These are phyloP conservation scores for Phaffomyces thermotolerans DNA, from an alignment of 805 yeast species.

Conservation along the genomic window DNA sequence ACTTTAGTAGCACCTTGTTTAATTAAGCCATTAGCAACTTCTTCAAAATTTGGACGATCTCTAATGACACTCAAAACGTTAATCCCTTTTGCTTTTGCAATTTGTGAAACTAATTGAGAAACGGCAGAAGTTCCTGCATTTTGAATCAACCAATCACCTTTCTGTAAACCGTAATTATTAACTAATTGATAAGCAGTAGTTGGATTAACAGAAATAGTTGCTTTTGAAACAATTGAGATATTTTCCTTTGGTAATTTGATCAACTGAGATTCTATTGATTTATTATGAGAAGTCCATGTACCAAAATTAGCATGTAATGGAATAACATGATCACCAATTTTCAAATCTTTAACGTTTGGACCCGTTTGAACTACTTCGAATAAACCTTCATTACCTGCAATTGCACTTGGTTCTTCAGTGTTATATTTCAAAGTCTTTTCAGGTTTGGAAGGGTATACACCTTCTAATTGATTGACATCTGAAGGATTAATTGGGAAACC, in stretches of 20 bases:
- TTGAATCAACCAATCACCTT: constrained; percentile 84
- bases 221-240: constrained; percentile 56
- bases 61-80: constrained; percentile 86
- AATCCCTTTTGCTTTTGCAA: constrained; percentile 69
- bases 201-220: constrained; percentile 89
- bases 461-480: constrained; percentile 78
- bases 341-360: constrained; percentile 36
- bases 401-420: constrained; percentile 61
- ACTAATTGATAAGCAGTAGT: constrained; percentile 88
- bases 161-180: constrained; percentile 42
- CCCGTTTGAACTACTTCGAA: constrained; percentile 80
- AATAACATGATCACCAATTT: constrained; percentile 81
- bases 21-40: constrained; percentile 44
- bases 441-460: constrained; percentile 79
- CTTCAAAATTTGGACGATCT: constrained; percentile 73
- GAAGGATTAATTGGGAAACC: constrained; percentile 90
- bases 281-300: constrained; percentile 85
- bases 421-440: constrained; percentile 44
- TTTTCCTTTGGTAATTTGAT: constrained; percentile 43
- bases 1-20: constrained; percentile 78
- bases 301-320: constrained; percentile 78
- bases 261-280: constrained; percentile 45
- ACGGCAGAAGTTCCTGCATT: constrained; percentile 97
- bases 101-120: constrained; percentile 84
- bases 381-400: constrained; percentile 92